Percentiles rank a stretch among this genome's conserved stretches.
Conservation (phyloP, 768 basidiomycete genomes). For the Agaricus subrufescens region DNA sequence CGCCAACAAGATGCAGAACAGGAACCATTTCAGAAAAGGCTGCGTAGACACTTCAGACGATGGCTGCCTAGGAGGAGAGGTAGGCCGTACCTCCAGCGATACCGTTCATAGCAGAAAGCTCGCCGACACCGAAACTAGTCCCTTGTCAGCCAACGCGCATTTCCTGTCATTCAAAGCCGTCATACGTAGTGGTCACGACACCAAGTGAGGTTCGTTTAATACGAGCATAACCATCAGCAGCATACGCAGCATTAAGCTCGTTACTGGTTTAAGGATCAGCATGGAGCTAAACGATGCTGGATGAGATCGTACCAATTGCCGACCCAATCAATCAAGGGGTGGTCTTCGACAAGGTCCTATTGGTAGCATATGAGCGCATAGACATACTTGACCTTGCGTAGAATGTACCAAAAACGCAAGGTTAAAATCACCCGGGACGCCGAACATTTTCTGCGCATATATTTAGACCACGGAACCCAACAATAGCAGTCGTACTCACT, state of each 20-base stretch:
- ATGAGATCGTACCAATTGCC: constrained; percentile 62
- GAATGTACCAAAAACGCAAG: constrained; percentile 52
- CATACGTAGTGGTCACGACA: constrained; percentile 37
- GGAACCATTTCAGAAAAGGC: constrained; percentile 87
- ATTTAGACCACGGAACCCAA: neutral
- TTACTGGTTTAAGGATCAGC: constrained; percentile 39
- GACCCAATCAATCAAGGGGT: constrained; percentile 76
- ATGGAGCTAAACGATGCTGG: neutral
- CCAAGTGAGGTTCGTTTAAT: constrained; percentile 73
- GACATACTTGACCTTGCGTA: neutral
- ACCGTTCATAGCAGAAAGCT: constrained; percentile 81
- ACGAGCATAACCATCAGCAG: constrained; percentile 90
- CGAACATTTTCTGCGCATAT: constrained; percentile 62
- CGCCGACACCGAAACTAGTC: constrained; percentile 81
- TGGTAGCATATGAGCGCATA: neutral
- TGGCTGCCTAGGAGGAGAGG: neutral
- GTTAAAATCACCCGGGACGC: constrained; percentile 87
- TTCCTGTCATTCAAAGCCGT: neutral
- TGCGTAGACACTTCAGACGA: constrained; percentile 17
- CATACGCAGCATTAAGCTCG: constrained; percentile 85
- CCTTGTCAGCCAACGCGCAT: neutral
- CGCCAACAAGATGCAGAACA: constrained; percentile 82
- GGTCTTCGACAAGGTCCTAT: constrained; percentile 80
- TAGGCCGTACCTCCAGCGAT: constrained; percentile 59
- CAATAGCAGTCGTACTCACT: constrained; percentile 27